Evolutionary conservation across 23 red algal species (phyloP), one percentile per base, ranked within the genome.

Genomic region (Rhodosorus marinus): DNA sequence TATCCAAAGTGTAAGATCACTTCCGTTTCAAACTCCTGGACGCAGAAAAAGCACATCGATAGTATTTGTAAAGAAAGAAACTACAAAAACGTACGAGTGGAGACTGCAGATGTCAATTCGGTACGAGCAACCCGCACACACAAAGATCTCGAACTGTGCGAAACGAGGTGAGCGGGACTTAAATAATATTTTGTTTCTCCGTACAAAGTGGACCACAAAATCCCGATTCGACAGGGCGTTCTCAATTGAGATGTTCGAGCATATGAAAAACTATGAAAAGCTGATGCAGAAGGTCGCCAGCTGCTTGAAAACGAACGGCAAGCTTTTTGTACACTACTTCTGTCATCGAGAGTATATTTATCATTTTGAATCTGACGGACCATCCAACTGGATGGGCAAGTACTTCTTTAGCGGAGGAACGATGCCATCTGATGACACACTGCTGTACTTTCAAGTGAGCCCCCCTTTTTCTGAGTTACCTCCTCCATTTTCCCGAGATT

Each of bases 391-490:
- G 90, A 84, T 98, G 79, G 90, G 77, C 29, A 61, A 67, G 8
- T 61, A 98, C 64, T 98, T 98, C 49, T 98, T 98, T 55, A 80
- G 49, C 17, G 90, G 90, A 15, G 90, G 90, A 26, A 84, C 77
- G 5, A 98, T 98, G 90, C 65, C 60, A 0, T 61, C 56, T 40
- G 90, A 80, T 53, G 59, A 68, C 49, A 48, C 82, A 47, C 59
- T 98, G 38, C 43, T 42, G 26, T 82, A 54, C 54, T 98, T 98
- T 65, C 79, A 85, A n/a, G n/a, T n/a, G n/a, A n/a, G n/a, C n/a
- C n/a, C n/a, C n/a, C n/a, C n/a, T n/a, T 7, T 31, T n/a, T n/a
- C n/a, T n/a, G n/a, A n/a, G n/a, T n/a, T n/a, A n/a, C n/a, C n/a
- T n/a, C n/a, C n/a, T n/a, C n/a, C 20, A 54, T 34, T 17, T 6